A percentile compares a stretch with the other conserved stretches of the same genome.
Evolutionary conservation across 257 asterid genomes (phyloP).

Genomic region (Misopates orontium): DNA sequence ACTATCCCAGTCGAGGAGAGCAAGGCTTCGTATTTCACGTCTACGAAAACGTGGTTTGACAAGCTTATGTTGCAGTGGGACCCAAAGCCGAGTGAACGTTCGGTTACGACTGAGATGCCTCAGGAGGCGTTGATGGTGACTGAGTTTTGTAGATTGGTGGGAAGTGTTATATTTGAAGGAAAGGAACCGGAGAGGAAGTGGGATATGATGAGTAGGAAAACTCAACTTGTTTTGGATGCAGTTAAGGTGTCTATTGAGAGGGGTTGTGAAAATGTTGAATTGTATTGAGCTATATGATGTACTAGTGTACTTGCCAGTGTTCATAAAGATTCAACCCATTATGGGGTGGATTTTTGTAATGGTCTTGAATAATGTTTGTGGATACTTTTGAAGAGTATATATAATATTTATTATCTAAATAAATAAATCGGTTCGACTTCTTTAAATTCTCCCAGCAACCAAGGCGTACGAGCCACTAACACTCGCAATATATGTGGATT

Average conservation of each 20-base stretch:
- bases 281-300: not conserved
- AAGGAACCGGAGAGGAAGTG: slow-evolving; percentile 61
- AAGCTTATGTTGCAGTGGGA: slow-evolving; percentile 46
- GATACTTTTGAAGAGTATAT: too few species aligned
- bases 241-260: slow-evolving; percentile 65
- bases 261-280: slow-evolving; percentile 48
- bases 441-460: too few species aligned
- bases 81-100: slow-evolving; percentile 47
- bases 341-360: too few species aligned
- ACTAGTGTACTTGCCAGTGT: too few species aligned
- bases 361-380: too few species aligned
- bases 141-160: slow-evolving; percentile 58
- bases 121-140: slow-evolving; percentile 75
- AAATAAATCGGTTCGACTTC: too few species aligned
- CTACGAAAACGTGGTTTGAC: slow-evolving; percentile 33
- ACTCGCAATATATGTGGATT: too few species aligned
- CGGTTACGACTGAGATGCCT: slow-evolving; percentile 55
- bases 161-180: slow-evolving; percentile 40
- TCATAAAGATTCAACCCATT: too few species aligned
- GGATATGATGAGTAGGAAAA: slow-evolving; percentile 62
- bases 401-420: too few species aligned
- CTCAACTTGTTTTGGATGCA: slow-evolving; percentile 70
- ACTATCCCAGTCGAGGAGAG: slow-evolving; percentile 58
- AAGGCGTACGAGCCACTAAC: too few species aligned
- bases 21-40: slow-evolving; percentile 39